Conservation (phyloP, 306 rosid genomes). For the Gillenia trifoliata region DNA sequence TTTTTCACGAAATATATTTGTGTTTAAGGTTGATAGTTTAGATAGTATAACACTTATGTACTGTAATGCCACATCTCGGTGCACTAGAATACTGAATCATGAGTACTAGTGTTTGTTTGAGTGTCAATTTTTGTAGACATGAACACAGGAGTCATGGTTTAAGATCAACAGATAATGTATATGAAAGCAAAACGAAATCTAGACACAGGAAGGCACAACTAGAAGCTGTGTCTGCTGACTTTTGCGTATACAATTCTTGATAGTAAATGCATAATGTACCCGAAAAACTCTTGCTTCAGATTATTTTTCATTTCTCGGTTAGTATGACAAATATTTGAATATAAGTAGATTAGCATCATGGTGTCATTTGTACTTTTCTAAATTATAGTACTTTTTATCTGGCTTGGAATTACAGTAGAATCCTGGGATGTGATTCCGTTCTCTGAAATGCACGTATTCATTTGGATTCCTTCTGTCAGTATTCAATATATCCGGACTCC, state of each 20-base stretch:
- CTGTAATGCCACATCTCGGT: too few species aligned
- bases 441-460: constrained; percentile 71
- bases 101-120: too few species aligned
- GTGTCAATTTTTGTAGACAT: too few species aligned
- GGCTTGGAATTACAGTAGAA: constrained; percentile 56
- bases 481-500: too few species aligned
- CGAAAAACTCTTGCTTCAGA: neutral
- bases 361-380: too few species aligned
- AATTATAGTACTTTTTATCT: neutral
- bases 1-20: neutral
- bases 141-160: too few species aligned
- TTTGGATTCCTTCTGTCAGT: constrained; percentile 88
- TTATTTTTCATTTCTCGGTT: neutral
- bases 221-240: neutral
- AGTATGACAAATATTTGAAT: neutral
- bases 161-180: neutral
- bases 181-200: neutral
- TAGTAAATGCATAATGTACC: neutral
- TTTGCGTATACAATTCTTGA: neutral
- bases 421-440: constrained; percentile 84
- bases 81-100: too few species aligned
- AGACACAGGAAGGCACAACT: neutral
- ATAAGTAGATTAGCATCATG: neutral
- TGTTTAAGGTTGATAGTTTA: too few species aligned
- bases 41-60: too few species aligned